These are phyloP conservation scores for Mallotus japonicus DNA, from an alignment of 441 rosid genomes.

Conservation along the genomic window DNA sequence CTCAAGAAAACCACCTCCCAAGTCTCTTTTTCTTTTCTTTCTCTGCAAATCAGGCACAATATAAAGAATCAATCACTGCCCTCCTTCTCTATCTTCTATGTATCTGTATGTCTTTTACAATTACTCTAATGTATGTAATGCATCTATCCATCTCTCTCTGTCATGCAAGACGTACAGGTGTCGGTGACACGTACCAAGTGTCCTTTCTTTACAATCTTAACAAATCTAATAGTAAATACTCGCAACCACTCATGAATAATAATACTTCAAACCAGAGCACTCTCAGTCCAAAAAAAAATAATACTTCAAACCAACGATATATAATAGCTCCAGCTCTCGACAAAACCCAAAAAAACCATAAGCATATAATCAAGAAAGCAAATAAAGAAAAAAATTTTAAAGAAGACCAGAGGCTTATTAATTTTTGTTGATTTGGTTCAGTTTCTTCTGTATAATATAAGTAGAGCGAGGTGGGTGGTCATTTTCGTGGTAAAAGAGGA, in stretches of 20 bases:
- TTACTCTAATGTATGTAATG: too few relatives aligned
- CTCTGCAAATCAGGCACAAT: not conserved
- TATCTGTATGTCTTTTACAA: not conserved
- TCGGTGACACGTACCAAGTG: constrained; percentile 38
- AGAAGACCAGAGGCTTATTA: too few relatives aligned
- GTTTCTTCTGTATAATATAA: not conserved
- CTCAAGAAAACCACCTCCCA: not conserved
- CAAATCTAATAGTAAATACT: constrained; percentile 28
- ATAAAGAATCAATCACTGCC: not conserved
- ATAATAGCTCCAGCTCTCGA: not conserved
- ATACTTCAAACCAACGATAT: too few relatives aligned
- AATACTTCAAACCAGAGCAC: too few relatives aligned
- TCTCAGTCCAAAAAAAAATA: too few relatives aligned
- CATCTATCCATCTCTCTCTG: constrained; percentile 24
- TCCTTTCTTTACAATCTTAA: constrained; percentile 22
- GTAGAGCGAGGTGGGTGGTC: not conserved
- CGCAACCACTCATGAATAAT: constrained; percentile 2
- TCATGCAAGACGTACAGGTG: constrained; percentile 59
- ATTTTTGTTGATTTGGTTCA: too few relatives aligned
- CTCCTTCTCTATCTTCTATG: not conserved
- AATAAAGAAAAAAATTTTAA: not conserved
- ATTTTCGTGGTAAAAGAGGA: not conserved
- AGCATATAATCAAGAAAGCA: not conserved
- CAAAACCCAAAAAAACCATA: not conserved
- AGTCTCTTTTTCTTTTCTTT: not conserved